A percentile compares a stretch with the other conserved stretches of the same genome.
phyloP scores from a whole-genome alignment of 106 monocot species.

The Dendrobium nobile region DNA sequence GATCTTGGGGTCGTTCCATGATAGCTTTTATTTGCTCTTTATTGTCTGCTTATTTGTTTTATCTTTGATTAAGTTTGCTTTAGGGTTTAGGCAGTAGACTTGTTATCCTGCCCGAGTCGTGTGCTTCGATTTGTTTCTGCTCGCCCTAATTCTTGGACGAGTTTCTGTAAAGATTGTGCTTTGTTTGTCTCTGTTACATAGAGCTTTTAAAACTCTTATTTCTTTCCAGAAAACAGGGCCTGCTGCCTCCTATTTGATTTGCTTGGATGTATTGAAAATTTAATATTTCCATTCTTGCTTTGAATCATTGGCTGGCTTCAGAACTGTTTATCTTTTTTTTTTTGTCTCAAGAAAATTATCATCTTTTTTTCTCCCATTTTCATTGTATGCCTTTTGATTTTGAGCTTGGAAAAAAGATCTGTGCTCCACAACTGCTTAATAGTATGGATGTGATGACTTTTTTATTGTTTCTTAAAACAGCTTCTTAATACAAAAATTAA shows the following conservation, averaged over 20 bases:
- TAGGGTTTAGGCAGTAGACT: not conserved
- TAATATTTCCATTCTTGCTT: too few relatives aligned
- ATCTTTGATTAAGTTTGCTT: not conserved
- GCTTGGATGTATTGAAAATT: not conserved
- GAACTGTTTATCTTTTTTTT: too few relatives aligned
- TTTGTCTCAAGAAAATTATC: too few relatives aligned
- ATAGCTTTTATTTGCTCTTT: constrained; percentile 9
- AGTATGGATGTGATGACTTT: too few relatives aligned
- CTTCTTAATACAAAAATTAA: too few relatives aligned
- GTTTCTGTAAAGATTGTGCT: constrained; percentile 2
- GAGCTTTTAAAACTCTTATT: not conserved
- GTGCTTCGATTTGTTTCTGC: constrained; percentile 1
- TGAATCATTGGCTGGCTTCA: too few relatives aligned
- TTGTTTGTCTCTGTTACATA: not conserved
- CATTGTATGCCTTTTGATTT: too few relatives aligned
- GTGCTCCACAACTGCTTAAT: too few relatives aligned
- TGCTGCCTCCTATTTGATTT: not conserved
- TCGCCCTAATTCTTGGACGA: not conserved
- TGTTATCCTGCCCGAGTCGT: not conserved
- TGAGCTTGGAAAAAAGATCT: too few relatives aligned
- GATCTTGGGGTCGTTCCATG: constrained; percentile 59
- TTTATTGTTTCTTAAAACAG: too few relatives aligned
- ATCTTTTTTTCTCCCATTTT: too few relatives aligned
- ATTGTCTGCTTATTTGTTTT: constrained; percentile 12
- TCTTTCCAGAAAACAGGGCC: not conserved